Conservation (phyloP, 495 filamentous ascomycete species). For the Aspergillus panamensis region DNA sequence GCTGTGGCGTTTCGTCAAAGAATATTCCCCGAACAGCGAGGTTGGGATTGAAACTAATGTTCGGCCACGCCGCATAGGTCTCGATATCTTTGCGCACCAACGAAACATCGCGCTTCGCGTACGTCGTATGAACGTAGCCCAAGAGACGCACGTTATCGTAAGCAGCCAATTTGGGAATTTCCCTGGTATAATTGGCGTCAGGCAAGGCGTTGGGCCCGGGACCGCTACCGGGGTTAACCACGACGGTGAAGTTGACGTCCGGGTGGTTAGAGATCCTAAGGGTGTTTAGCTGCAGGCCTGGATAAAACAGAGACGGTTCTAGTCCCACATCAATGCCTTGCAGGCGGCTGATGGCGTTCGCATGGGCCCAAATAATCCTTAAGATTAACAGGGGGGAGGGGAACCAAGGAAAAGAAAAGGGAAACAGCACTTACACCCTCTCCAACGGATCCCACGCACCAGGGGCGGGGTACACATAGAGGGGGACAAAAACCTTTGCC, state of each 20-base stretch:
- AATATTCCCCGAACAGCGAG: slow-evolving; percentile 46
- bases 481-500: slow-evolving; percentile 48
- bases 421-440: slow-evolving; percentile 39
- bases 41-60: slow-evolving; percentile 29
- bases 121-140: slow-evolving; percentile 54
- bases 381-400: slow-evolving; percentile 13
- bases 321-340: slow-evolving; percentile 21
- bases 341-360: slow-evolving; percentile 24
- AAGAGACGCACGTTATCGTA: slow-evolving; percentile 49
- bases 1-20: slow-evolving; percentile 47
- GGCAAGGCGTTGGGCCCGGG: slow-evolving; percentile 46
- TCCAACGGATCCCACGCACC: slow-evolving; percentile 49
- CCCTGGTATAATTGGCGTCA: slow-evolving; percentile 50
- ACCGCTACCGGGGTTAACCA: slow-evolving; percentile 55
- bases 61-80: slow-evolving; percentile 48
- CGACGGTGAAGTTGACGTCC: slow-evolving; percentile 47
- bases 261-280: slow-evolving; percentile 41
- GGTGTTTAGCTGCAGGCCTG: slow-evolving; percentile 28
- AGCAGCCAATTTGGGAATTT: slow-evolving; percentile 42
- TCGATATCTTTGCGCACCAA: slow-evolving; percentile 43
- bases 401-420: slow-evolving; percentile 11
- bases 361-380: slow-evolving; percentile 21
- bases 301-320: slow-evolving; percentile 13
- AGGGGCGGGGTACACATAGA: slow-evolving; percentile 54
- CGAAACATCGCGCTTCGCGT: slow-evolving; percentile 40